phyloP scores from a whole-genome alignment of 306 rosid genomes.

The Potentilla sterilis region DNA sequence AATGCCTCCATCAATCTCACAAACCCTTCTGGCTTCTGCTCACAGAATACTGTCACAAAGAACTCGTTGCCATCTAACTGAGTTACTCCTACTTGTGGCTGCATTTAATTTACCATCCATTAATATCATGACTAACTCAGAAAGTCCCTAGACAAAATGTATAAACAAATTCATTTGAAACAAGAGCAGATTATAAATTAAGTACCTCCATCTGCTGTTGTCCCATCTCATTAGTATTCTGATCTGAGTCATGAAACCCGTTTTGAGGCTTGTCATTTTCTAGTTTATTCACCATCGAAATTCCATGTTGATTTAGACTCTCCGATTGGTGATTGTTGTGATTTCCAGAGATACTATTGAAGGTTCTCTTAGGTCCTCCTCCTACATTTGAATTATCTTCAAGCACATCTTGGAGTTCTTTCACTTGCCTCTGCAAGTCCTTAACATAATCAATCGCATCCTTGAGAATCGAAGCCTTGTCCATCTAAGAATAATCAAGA shows the following conservation, averaged over 20 bases:
- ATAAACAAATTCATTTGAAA: too few relatives aligned
- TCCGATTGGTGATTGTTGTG: constrained; percentile 38
- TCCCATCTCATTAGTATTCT: constrained; percentile 22
- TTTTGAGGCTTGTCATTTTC: constrained; percentile 39
- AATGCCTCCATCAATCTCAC: constrained; percentile 71
- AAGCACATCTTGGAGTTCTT: constrained; percentile 81
- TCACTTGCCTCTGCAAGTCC: constrained; percentile 73
- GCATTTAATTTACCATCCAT: constrained; percentile 20
- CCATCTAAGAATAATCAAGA: constrained; percentile 42
- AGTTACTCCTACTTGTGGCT: constrained; percentile 82
- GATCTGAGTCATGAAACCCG: constrained; percentile 31
- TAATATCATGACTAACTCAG: background rate
- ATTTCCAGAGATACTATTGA: constrained; percentile 9
- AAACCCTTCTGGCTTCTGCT: constrained; percentile 74
- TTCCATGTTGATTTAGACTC: constrained; percentile 27
- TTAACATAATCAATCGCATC: constrained; percentile 83
- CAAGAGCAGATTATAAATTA: background rate
- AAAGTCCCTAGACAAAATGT: background rate
- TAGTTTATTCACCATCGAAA: constrained; percentile 25
- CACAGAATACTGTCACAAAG: constrained; percentile 70
- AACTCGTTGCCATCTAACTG: constrained; percentile 64
- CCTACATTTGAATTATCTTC: constrained; percentile 67
- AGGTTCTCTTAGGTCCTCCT: constrained; percentile 32
- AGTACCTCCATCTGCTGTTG: constrained; percentile 77
- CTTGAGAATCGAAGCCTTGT: constrained; percentile 85